phyloP scores from a whole-genome alignment of 2,329 filamentous ascomycete species.

The Didymosphaeria variabile region DNA sequence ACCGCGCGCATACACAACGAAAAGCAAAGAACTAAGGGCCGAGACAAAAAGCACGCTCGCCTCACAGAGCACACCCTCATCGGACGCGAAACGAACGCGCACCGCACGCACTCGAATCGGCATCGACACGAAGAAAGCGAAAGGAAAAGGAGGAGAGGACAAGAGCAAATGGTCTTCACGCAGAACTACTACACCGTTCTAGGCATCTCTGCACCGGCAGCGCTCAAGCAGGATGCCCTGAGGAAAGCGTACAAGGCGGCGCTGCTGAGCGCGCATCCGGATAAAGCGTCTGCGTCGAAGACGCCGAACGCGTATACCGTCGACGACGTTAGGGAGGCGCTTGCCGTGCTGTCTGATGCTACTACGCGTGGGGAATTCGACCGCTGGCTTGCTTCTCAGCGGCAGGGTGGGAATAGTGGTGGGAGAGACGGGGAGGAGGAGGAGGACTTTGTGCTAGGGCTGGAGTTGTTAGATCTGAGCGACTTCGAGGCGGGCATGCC shows the following conservation, averaged over 20 bases:
- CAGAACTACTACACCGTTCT: conserved; percentile 45
- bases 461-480: conserved; percentile 67
- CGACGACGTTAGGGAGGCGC: conserved; percentile 68
- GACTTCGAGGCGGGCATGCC: conserved; percentile 48
- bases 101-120: neutral
- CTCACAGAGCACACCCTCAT: too few species aligned
- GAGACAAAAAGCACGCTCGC: too few species aligned
- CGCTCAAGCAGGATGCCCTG: conserved; percentile 18
- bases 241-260: conserved; percentile 63
- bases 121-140: neutral
- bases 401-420: neutral
- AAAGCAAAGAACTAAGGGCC: too few species aligned
- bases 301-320: conserved; percentile 52
- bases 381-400: conserved; percentile 23
- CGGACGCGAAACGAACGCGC: too few species aligned
- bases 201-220: conserved; percentile 28
- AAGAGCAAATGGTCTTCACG: conserved; percentile 31
- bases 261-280: conserved; percentile 67
- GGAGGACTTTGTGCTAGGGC: conserved; percentile 53
- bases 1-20: too few species aligned
- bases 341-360: conserved; percentile 61
- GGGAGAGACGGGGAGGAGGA: conserved; percentile 15
- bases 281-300: conserved; percentile 52
- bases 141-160: too few species aligned
- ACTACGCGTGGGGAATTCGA: conserved; percentile 54